These are phyloP conservation scores for Candida coquimbonensis DNA, from an alignment of 805 yeast species.

Conservation along the genomic window DNA sequence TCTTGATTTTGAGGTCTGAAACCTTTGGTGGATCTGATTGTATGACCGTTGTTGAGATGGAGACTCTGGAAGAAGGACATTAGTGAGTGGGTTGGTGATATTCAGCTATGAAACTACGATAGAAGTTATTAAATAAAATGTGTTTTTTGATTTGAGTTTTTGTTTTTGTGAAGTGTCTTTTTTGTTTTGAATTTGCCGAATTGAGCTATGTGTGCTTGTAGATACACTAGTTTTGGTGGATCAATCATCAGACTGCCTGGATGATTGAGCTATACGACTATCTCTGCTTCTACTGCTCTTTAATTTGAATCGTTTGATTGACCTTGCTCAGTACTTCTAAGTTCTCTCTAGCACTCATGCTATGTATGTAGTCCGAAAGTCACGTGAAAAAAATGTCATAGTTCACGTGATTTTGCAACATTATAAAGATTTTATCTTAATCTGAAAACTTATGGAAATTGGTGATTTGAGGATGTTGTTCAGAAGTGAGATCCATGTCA, in stretches of 20 bases:
- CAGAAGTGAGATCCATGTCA: background rate
- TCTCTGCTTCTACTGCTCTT: too few relatives aligned
- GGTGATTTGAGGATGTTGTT: background rate
- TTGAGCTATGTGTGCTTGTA: too few relatives aligned
- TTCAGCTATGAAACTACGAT: too few relatives aligned
- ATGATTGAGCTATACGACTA: too few relatives aligned
- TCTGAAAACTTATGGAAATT: background rate
- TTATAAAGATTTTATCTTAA: background rate
- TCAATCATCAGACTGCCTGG: too few relatives aligned
- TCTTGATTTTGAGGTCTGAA: constrained; percentile 24
- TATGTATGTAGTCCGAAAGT: background rate
- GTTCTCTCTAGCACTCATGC: too few relatives aligned
- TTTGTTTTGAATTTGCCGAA: background rate
- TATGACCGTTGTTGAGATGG: constrained; percentile 39
- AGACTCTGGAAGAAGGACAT: constrained; percentile 28
- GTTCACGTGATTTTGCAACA: constrained; percentile 8
- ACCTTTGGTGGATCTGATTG: constrained; percentile 40
- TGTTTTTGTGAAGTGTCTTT: constrained; percentile 5
- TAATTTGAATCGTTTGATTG: too few relatives aligned
- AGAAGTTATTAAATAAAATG: too few relatives aligned
- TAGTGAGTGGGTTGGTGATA: too few relatives aligned
- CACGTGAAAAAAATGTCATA: background rate
- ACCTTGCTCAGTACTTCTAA: too few relatives aligned
- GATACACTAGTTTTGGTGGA: too few relatives aligned
- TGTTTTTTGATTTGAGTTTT: background rate